These are phyloP conservation scores for Pezizomycotina sp. DNA, from an alignment of 2,329 filamentous ascomycete genomes.

Conservation along the genomic window DNA sequence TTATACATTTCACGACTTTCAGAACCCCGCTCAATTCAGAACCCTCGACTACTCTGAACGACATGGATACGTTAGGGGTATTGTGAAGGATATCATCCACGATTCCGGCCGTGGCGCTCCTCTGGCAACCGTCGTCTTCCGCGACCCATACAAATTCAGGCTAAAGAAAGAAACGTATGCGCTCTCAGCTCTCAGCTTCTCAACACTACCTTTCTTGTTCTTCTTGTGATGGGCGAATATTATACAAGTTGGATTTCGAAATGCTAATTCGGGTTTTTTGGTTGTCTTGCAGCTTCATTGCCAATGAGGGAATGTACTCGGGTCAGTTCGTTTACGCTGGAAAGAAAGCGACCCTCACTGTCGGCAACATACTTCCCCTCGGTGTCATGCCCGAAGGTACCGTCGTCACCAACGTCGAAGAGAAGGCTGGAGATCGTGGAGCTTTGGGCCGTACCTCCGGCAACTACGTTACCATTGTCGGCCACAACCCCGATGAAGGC, in stretches of 20 bases:
- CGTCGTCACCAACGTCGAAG: conserved; percentile 97
- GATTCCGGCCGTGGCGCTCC: conserved; percentile 96
- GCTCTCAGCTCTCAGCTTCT: too few relatives aligned
- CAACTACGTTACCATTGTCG: conserved; percentile 97
- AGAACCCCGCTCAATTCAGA: conserved; percentile 71
- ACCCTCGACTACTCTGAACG: conserved; percentile 91
- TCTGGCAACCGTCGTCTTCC: conserved; percentile 91
- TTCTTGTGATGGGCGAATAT: not conserved
- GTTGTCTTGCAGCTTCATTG: conserved; percentile 53
- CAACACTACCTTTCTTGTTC: too few relatives aligned
- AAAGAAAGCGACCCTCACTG: conserved; percentile 92
- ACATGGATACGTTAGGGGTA: conserved; percentile 93
- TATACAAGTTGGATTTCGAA: not conserved
- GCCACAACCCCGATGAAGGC: conserved; percentile 96
- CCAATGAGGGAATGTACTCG: conserved; percentile 99
- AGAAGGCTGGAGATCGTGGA: conserved; percentile 95
- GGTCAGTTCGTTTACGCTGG: conserved; percentile 99
- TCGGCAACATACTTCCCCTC: conserved; percentile 94
- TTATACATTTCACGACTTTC: conserved; percentile 3
- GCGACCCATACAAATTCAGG: conserved; percentile 97
- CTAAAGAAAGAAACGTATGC: conserved; percentile 69
- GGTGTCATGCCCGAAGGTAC: conserved; percentile 95
- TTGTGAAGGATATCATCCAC: conserved; percentile 99
- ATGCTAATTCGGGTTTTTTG: not conserved
- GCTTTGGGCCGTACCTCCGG: conserved; percentile 90